Percentiles rank a stretch among this genome's conserved stretches.
These are phyloP conservation scores for Ophiostoma quercus DNA, from an alignment of 2,329 filamentous ascomycete species.

Conservation along the genomic window DNA sequence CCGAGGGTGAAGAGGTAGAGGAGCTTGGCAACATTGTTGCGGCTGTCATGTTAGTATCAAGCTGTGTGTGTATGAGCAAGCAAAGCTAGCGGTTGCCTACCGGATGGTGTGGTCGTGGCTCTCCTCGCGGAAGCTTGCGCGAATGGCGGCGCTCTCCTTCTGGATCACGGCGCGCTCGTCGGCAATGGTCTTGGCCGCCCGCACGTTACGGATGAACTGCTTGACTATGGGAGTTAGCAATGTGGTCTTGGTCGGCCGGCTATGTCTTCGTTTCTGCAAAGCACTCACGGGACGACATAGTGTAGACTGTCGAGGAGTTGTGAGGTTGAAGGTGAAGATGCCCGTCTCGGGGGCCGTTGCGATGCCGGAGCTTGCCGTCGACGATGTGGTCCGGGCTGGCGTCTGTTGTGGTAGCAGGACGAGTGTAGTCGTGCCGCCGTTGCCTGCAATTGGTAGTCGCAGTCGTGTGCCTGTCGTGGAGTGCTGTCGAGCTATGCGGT, in stretches of 20 bases:
- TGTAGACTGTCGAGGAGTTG: constrained; percentile 7
- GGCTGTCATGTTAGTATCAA: constrained; percentile 46
- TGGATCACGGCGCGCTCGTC: constrained; percentile 97
- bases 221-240: constrained; percentile 62
- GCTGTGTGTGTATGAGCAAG: background rate
- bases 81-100: constrained; percentile 42
- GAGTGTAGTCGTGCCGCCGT: background rate
- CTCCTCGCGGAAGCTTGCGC: constrained; percentile 96
- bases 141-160: constrained; percentile 96
- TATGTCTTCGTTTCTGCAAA: background rate
- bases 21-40: constrained; percentile 98
- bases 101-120: constrained; percentile 85
- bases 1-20: constrained; percentile 97
- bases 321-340: constrained; percentile 15
- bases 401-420: background rate
- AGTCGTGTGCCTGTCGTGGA: background rate
- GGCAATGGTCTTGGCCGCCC: constrained; percentile 96
- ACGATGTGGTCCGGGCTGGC: background rate
- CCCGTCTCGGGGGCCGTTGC: constrained; percentile 18
- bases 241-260: too few species aligned
- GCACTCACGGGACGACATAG: constrained; percentile 28
- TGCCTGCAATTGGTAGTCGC: background rate
- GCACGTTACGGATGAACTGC: constrained; percentile 99
- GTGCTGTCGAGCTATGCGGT: constrained; percentile 6
- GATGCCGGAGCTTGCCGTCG: constrained; percentile 10